Base-by-base conservation (phyloP, 2,329 filamentous ascomycete species). In the Aureobasidium sp. region DNA sequence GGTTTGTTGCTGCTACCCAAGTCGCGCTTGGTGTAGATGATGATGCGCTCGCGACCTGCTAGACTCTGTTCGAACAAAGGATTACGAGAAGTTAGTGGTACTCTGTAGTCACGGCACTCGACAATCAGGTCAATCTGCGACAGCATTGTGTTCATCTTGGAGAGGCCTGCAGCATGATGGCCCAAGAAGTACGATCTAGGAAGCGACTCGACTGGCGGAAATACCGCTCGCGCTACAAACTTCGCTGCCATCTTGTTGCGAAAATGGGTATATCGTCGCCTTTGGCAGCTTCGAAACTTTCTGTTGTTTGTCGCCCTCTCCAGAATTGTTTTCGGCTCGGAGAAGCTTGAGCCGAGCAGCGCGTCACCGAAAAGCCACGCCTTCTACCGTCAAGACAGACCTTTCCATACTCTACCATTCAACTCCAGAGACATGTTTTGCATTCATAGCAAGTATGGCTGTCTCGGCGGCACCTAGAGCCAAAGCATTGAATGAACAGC, bases 151-250 rank as follows among this genome's bases (percentile, higher is more conserved):
- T 90, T 89, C 87, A 97, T 96, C 72, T 89, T 88, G 52, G 83
- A 80, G 36, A 96, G 81, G 17, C 90, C 94, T 11, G 89, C 83
- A 64, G 85, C 84, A 80, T 99, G 94, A 77, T 99, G 94, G 65
- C 94, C 94, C 51, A 97, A 83, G 78, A 90, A 99, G 78, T 97
- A 99, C 63, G 93, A 94, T 67, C 90, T 87, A 42, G 89, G 87
- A 64, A 97, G 87, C 58, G 87, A 88, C 61, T 81, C 78, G 69
- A 93, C 87, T 47, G 86, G 79, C 42, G 87, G 85, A 74, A 95
- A 97, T 59, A 78, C 76, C 66, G 79, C 74, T 68, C 93, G 90
- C 29, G 94, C 90, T 45, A 87, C 74, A 76, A 97, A 96, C 69
- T 74, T 71, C 67, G 73, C 71, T 64, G 69, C 68, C 70, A 71